These are phyloP conservation scores for Geotrichum fermentans DNA, from an alignment of 1,139 yeast species.

Conservation along the genomic window DNA sequence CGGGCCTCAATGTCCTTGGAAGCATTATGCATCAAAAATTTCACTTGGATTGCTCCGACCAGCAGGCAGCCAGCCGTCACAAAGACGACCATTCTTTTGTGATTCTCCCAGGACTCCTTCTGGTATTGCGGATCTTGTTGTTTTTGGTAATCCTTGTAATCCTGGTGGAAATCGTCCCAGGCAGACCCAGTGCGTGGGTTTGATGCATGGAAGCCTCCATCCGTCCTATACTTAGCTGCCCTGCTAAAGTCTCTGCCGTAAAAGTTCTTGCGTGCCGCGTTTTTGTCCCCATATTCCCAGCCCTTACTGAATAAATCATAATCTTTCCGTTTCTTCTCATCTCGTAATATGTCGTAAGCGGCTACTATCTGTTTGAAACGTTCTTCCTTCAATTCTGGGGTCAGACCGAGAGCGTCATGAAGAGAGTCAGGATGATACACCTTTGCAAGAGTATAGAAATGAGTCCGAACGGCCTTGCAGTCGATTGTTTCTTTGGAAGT, in stretches of 20 bases:
- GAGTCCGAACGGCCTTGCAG: constrained; percentile 45
- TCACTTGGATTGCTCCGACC: constrained; percentile 31
- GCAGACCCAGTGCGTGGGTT: constrained; percentile 26
- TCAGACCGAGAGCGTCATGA: constrained; percentile 16
- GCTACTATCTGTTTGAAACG: constrained; percentile 67
- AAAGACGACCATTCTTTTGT: constrained; percentile 29
- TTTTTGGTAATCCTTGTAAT: constrained; percentile 20
- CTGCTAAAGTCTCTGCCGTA: constrained; percentile 18
- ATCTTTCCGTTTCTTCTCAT: constrained; percentile 46
- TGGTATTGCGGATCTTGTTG: constrained; percentile 31
- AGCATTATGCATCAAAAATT: constrained; percentile 17
- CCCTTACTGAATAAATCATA: constrained; percentile 38
- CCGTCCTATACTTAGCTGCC: constrained; percentile 14
- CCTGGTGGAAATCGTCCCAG: constrained; percentile 25
- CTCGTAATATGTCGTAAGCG: constrained; percentile 68
- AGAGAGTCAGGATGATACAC: constrained; percentile 80
- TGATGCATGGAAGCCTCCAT: not conserved
- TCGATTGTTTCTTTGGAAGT: constrained; percentile 41
- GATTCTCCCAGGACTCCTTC: constrained; percentile 29
- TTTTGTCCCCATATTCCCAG: constrained; percentile 14
- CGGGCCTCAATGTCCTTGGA: constrained; percentile 15
- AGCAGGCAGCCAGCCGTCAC: constrained; percentile 27
- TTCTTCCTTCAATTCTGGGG: constrained; percentile 31
- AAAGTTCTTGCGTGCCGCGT: constrained; percentile 39
- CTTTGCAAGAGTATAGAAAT: constrained; percentile 65